Base-by-base conservation (phyloP, 768 basidiomycete genomes). In the Termitomyces sp. region DNA sequence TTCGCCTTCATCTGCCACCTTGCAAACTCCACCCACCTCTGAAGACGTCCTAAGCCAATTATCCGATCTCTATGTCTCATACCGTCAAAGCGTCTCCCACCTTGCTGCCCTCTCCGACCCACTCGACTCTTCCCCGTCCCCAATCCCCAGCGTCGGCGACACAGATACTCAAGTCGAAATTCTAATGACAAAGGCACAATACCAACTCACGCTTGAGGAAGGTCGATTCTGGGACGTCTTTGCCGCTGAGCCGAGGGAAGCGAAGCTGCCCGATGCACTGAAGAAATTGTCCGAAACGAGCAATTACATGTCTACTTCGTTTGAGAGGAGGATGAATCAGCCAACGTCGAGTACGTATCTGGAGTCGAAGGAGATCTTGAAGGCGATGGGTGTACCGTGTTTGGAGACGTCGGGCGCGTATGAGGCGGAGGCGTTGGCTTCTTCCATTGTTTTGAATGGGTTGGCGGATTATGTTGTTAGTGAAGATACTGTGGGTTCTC, bases 401-500 rank as follows among this genome's bases (percentile, higher is more conserved):
- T 67, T 95, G 31, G 82, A 89, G 17, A 73, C 86, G 9, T 73
- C 75, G 0, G 86, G 85, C 0, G 80, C 86, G 0, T 85, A 80
- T 55, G 94, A 97, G 67, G 94, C 88, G 1, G 94, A 97, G 69
- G 92, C 89, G 0, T 71, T 96, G 35, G 94, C 93, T 0, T 82
- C 89, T 5, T 79, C 87, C 8, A 75, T 96, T 40, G 92, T 91
- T 11, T 63, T 84, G 15, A 73, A 80, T 30, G 94, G 94, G 2
- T 65, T 78, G 45, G 94, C 91, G 0, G 93, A 97, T 70, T 94
- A 82, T 65, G 94, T 96, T 19, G 90, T 83, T 4, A 95, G 89
- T 61, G 94, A 97, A 72, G 94, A 97, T 68, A 91, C 90, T 23
- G 88, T 89, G 66, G 37, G 78, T 57, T 19, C n/a, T 54, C n/a